These are phyloP conservation scores for Trypanosoma vivax DNA, from an alignment of 208 protist genomes.

Conservation along the genomic window DNA sequence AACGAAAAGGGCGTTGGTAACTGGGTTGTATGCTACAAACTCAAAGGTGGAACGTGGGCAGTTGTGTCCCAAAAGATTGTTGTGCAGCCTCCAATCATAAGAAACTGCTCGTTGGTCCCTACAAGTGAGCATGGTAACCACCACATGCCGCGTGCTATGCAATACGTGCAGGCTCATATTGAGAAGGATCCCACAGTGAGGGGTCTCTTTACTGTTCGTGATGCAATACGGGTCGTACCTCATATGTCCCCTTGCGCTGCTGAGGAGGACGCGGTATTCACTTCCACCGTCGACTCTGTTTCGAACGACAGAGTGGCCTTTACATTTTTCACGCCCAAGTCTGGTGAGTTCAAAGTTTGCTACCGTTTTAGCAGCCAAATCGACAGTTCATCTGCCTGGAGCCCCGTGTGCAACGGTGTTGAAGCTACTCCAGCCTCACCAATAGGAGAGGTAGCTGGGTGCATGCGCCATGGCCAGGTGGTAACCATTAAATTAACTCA, in stretches of 20 bases:
- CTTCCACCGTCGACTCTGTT: constrained; percentile 9
- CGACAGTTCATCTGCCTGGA: constrained; percentile 54
- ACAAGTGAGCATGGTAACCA: constrained; percentile 18
- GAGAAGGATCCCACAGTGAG: constrained; percentile 15
- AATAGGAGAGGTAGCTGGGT: constrained; percentile 33
- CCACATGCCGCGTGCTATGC: constrained; percentile 55
- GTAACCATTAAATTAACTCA: constrained; percentile 35
- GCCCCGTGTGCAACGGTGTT: constrained; percentile 57
- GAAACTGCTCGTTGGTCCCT: constrained; percentile 19
- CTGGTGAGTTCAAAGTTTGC: constrained; percentile 74
- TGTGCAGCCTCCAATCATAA: constrained; percentile 32
- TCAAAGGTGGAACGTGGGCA: constrained; percentile 70
- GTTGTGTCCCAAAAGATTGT: constrained; percentile 46
- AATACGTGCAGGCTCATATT: constrained; percentile 65
- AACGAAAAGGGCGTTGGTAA: constrained; percentile 20
- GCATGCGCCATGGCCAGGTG: constrained; percentile 59
- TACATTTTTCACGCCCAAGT: constrained; percentile 35
- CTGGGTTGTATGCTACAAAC: constrained; percentile 71
- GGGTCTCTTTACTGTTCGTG: neutral
- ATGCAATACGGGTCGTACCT: constrained; percentile 64
- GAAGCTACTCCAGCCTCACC: constrained; percentile 38
- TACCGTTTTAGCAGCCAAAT: constrained; percentile 58
- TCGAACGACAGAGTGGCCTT: constrained; percentile 9
- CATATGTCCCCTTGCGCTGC: constrained; percentile 45
- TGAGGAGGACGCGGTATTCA: constrained; percentile 49